phyloP scores from a whole-genome alignment of 768 basidiomycete genomes.

The Kondoa subrosea region DNA sequence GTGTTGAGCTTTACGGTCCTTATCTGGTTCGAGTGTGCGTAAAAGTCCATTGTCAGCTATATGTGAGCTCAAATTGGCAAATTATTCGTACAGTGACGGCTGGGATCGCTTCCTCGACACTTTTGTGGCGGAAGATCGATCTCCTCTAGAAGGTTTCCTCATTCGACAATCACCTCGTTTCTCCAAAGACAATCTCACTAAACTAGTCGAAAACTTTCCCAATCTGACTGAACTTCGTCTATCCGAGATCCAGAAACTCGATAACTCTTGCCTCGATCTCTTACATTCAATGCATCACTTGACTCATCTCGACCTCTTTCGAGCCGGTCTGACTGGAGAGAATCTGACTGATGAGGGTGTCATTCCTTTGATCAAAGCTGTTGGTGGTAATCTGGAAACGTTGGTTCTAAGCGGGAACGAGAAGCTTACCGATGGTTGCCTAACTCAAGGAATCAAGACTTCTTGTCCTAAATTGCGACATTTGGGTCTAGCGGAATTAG shows the following conservation, averaged over 20 bases:
- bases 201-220: conserved; percentile 42
- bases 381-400: conserved; percentile 18
- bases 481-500: conserved; percentile 14
- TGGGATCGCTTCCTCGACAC: conserved; percentile 62
- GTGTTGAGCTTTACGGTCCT: conserved; percentile 68
- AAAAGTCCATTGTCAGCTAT: no score
- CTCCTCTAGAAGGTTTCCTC: conserved; percentile 49
- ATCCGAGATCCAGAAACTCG: conserved; percentile 55
- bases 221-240: conserved; percentile 58
- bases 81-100: conserved; percentile 33
- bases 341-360: conserved; percentile 36
- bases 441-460: conserved; percentile 18
- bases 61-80: no score
- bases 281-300: conserved; percentile 41
- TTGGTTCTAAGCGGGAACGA: conserved; percentile 20
- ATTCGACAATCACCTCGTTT: conserved; percentile 45
- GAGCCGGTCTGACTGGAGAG: conserved; percentile 51
- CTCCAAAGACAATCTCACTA: conserved; percentile 47
- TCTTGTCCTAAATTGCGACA: conserved; percentile 17
- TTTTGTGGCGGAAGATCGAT: conserved; percentile 35
- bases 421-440: conserved; percentile 13
- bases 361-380: conserved; percentile 17
- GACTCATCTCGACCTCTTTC: conserved; percentile 52
- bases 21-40: conserved; percentile 39
- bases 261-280: conserved; percentile 46